Percentiles rank a stretch among this genome's conserved stretches.
Evolutionary conservation across 805 yeast species (phyloP).

Genomic region (Kuraishia molischiana): DNA sequence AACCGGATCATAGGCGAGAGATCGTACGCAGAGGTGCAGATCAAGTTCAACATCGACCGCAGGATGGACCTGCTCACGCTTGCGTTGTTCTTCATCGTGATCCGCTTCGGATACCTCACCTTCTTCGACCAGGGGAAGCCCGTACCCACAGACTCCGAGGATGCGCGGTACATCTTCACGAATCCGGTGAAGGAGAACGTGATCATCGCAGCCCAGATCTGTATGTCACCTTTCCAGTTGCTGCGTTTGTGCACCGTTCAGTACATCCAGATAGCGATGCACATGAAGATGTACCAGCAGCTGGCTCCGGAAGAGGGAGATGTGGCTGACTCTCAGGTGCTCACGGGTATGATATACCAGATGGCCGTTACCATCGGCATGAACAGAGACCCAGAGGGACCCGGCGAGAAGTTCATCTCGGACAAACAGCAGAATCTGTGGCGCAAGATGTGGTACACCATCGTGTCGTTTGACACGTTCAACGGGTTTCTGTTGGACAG

Average conservation of each 20-base stretch:
- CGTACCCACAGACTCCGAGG: slow-evolving; percentile 11
- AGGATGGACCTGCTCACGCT: slow-evolving; percentile 29
- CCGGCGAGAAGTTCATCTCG: slow-evolving; percentile 11
- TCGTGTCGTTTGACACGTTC: slow-evolving; percentile 29
- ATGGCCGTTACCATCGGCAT: slow-evolving; percentile 36
- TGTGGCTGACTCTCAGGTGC: slow-evolving; percentile 27
- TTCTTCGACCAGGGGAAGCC: slow-evolving; percentile 15
- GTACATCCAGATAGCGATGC: slow-evolving; percentile 33
- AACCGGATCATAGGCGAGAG: slow-evolving; percentile 24
- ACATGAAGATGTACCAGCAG: slow-evolving; percentile 26
- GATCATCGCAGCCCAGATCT: slow-evolving; percentile 25
- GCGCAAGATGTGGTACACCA: slow-evolving; percentile 49
- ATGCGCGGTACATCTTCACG: slow-evolving; percentile 21
- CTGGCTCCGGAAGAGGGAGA: slow-evolving; percentile 39
- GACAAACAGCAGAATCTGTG: slow-evolving; percentile 35
- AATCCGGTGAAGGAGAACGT: slow-evolving; percentile 30
- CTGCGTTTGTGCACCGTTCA: slow-evolving; percentile 26
- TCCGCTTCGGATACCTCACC: slow-evolving; percentile 32
- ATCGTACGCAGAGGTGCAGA: slow-evolving; percentile 15
- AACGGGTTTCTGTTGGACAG: slow-evolving; percentile 32
- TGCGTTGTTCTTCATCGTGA: slow-evolving; percentile 28
- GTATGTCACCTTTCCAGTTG: slow-evolving; percentile 30
- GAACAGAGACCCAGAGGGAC: slow-evolving; percentile 33
- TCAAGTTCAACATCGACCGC: slow-evolving; percentile 22
- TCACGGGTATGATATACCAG: slow-evolving; percentile 28